Conservation (phyloP, 2,329 filamentous ascomycete species). For the Colletotrichum viniferum region DNA sequence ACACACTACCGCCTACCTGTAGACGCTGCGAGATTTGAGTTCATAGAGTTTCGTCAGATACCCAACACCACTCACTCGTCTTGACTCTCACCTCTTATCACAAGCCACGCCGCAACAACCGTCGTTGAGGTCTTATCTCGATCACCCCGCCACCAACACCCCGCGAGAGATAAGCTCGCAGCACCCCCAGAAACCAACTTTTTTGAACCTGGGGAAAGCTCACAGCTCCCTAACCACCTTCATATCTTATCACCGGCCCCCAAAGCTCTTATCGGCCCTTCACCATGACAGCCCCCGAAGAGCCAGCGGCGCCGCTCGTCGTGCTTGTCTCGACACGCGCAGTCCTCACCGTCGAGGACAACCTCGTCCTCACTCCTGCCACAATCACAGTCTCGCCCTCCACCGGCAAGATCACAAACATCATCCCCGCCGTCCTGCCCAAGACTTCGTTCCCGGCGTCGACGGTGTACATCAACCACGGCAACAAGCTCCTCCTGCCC, state of each 20-base stretch:
- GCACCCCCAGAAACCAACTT: background rate
- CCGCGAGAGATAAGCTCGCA: conserved; percentile 9
- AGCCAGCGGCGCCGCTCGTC: conserved; percentile 52
- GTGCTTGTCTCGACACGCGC: conserved; percentile 86
- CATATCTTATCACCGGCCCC: background rate
- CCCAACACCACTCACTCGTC: background rate
- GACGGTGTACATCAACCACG: conserved; percentile 81
- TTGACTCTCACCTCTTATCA: background rate
- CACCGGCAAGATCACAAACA: conserved; percentile 84
- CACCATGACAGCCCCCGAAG: conserved; percentile 35
- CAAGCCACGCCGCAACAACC: background rate
- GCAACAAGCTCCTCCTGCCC: conserved; percentile 82
- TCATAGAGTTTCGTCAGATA: background rate
- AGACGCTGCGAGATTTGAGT: background rate
- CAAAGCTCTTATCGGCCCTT: background rate
- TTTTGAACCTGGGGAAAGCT: conserved; percentile 1
- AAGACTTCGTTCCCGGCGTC: conserved; percentile 73
- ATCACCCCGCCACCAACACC: background rate
- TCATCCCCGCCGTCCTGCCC: conserved; percentile 77
- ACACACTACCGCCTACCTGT: background rate
- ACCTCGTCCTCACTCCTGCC: conserved; percentile 73
- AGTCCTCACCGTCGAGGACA: conserved; percentile 73
- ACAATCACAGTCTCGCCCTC: conserved; percentile 79
- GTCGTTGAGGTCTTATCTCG: background rate
- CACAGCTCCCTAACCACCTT: background rate